phyloP scores from a whole-genome alignment of 345 rosid species.

The Draba incana region DNA sequence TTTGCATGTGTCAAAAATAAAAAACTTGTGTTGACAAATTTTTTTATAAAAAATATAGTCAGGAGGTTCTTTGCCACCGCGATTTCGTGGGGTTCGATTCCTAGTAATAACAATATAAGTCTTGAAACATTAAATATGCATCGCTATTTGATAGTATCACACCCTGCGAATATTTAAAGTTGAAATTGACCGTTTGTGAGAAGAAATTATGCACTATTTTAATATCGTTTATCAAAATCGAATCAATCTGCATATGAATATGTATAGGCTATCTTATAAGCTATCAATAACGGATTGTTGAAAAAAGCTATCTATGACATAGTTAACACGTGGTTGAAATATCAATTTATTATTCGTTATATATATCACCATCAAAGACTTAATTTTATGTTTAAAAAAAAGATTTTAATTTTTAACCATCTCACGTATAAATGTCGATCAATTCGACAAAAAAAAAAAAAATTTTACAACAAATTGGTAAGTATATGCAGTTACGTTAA shows the following conservation, averaged over 20 bases:
- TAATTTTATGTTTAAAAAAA: too few relatives aligned
- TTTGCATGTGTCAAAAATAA: too few relatives aligned
- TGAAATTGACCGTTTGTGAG: conserved; percentile 23
- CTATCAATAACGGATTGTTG: conserved; percentile 1
- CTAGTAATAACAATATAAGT: too few relatives aligned
- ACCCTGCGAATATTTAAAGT: conserved; percentile 13
- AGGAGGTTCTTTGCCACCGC: too few relatives aligned
- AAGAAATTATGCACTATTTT: conserved; percentile 4
- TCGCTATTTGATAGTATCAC: conserved; percentile 14
- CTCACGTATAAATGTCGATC: not conserved
- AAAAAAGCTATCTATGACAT: not conserved
- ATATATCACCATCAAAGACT: conserved; percentile 2
- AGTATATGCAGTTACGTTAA: not conserved
- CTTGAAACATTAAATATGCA: not conserved
- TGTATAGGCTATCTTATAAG: conserved; percentile 4
- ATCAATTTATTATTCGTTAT: not conserved
- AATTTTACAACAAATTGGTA: not conserved
- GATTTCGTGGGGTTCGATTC: too few relatives aligned
- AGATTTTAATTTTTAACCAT: too few relatives aligned
- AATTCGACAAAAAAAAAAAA: too few relatives aligned
- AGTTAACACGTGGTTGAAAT: conserved; percentile 16
- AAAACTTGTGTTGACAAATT: too few relatives aligned
- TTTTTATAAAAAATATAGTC: too few relatives aligned
- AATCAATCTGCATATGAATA: conserved; percentile 3
- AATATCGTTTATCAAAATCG: conserved; percentile 1